phyloP scores from a whole-genome alignment of 2,329 filamentous ascomycete genomes.

The Penicillium freii region DNA sequence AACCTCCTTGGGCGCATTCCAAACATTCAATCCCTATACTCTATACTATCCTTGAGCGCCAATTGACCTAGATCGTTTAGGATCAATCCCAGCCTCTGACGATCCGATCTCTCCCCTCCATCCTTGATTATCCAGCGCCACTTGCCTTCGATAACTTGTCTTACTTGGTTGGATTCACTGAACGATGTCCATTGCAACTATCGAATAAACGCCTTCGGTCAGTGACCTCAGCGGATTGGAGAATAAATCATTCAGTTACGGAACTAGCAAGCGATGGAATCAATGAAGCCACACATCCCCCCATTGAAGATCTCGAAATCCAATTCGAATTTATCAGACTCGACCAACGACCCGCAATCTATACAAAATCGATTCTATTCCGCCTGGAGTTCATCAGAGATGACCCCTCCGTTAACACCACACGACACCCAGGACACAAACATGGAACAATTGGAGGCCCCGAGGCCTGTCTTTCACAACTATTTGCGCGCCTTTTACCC shows the following conservation, averaged over 20 bases:
- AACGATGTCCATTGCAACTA: conserved; percentile 32
- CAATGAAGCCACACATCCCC: conserved; percentile 38
- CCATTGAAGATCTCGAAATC: conserved; percentile 41
- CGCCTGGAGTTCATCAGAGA: conserved; percentile 49
- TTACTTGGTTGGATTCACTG: conserved; percentile 1
- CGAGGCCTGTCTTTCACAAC: conserved; percentile 77
- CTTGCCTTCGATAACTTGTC: conserved; percentile 2
- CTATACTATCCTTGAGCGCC: conserved; percentile 17
- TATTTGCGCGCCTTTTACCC: conserved; percentile 93
- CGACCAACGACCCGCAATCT: conserved; percentile 10
- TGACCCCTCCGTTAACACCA: conserved; percentile 76
- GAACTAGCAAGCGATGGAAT: conserved; percentile 30
- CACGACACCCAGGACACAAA: conserved; percentile 61
- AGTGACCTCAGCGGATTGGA: conserved; percentile 28
- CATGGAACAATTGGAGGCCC: conserved; percentile 42
- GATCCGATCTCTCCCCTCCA: conserved; percentile 16
- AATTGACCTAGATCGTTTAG: conserved; percentile 27
- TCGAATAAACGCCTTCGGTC: conserved; percentile 33
- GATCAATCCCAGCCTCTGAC: conserved; percentile 24
- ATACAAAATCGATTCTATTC: conserved; percentile 26
- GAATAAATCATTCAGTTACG: conserved; percentile 4
- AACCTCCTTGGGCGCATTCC: conserved; percentile 29
- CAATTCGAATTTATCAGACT: conserved; percentile 26
- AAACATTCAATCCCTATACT: conserved; percentile 18
- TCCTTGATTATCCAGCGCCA: conserved; percentile 14